These are phyloP conservation scores for Suillus ampliporus DNA, from an alignment of 768 basidiomycete species.

Conservation along the genomic window DNA sequence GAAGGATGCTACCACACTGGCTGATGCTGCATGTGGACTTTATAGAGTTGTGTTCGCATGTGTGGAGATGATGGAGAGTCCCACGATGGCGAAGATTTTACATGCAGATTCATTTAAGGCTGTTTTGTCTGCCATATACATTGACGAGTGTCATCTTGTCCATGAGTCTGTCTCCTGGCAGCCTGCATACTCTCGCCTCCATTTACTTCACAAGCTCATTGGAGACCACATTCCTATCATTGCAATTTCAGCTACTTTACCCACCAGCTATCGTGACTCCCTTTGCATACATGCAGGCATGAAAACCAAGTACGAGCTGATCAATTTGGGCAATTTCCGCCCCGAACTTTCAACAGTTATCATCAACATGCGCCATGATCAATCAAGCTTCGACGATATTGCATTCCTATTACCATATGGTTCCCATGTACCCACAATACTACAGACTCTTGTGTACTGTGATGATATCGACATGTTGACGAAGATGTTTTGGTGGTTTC, in stretches of 20 bases:
- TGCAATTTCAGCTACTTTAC: background rate
- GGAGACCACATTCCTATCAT: background rate
- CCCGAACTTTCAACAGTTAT: background rate
- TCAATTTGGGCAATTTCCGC: too few species aligned
- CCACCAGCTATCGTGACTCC: background rate
- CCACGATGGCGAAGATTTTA: background rate
- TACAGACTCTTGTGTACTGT: background rate
- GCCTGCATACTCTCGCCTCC: background rate
- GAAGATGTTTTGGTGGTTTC: constrained; percentile 4
- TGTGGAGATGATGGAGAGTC: constrained; percentile 1
- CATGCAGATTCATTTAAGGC: too few species aligned
- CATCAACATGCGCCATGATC: background rate
- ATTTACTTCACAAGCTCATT: background rate
- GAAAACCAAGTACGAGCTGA: background rate
- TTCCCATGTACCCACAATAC: background rate
- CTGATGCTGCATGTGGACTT: background rate
- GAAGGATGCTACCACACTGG: background rate
- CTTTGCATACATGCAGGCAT: background rate
- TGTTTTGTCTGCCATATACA: too few species aligned
- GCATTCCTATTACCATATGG: background rate
- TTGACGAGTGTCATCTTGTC: too few species aligned
- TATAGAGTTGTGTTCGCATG: background rate
- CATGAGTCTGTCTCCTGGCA: background rate
- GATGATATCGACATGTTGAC: background rate
- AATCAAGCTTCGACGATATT: background rate